Evolutionary conservation across 768 basidiomycete species (phyloP).

Genomic region (Ramaria sp.): DNA sequence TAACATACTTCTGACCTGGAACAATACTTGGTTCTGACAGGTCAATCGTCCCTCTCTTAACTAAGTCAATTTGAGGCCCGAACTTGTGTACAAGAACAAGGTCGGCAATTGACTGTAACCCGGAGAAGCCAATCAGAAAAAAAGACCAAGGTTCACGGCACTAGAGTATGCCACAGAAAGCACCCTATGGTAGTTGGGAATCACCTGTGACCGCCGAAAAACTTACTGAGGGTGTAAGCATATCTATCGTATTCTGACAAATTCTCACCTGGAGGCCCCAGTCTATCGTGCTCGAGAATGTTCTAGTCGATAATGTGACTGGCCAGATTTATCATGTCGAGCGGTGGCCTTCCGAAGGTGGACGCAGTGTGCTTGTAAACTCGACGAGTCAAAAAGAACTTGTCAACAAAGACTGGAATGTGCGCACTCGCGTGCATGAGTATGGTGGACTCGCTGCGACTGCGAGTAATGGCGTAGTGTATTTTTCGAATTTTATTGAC

Average conservation of each 20-base stretch:
- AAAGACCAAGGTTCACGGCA: too few species aligned
- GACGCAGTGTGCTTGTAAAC: conserved; percentile 47
- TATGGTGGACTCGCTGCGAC: conserved; percentile 60
- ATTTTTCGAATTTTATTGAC: conserved; percentile 50
- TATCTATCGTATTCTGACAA: not conserved
- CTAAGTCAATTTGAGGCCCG: too few species aligned
- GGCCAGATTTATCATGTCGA: conserved; percentile 44
- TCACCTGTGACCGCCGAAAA: conserved; percentile 45
- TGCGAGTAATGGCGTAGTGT: conserved; percentile 36
- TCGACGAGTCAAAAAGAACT: conserved; percentile 40
- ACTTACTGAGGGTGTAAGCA: conserved; percentile 36
- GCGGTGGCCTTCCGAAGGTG: conserved; percentile 43
- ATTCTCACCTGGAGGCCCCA: conserved; percentile 8
- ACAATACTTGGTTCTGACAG: too few species aligned
- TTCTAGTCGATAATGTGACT: conserved; percentile 40
- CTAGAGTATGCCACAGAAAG: conserved; percentile 17
- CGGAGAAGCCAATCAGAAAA: too few species aligned
- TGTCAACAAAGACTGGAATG: conserved; percentile 44
- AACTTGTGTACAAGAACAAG: too few species aligned
- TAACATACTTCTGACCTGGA: too few species aligned
- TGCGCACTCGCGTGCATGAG: conserved; percentile 50
- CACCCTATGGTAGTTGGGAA: conserved; percentile 55
- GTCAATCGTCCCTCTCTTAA: too few species aligned
- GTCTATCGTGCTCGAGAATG: conserved; percentile 26
- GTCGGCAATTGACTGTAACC: too few species aligned